Evolutionary conservation across 73 alveolate species (phyloP).

Genomic region (Durusdinium trenchii): DNA sequence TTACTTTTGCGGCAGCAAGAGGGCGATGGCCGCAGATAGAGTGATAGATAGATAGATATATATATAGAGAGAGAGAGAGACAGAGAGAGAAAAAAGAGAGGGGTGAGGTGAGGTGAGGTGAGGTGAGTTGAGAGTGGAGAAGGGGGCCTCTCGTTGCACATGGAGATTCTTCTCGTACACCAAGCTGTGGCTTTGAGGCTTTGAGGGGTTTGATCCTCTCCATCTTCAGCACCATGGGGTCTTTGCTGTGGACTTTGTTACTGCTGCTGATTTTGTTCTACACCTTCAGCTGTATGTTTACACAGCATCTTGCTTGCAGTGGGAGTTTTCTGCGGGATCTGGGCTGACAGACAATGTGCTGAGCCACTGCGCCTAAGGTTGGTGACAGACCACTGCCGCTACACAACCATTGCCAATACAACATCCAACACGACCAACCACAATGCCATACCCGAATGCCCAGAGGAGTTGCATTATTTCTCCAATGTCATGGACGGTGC

Average conservation of each 20-base stretch:
- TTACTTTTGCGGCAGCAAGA: neutral
- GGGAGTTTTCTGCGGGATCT: too few species aligned
- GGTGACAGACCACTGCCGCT: conserved; percentile 16
- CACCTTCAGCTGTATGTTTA: neutral
- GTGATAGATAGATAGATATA: neutral
- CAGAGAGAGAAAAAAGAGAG: neutral
- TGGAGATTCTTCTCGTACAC: neutral
- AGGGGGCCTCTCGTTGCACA: neutral
- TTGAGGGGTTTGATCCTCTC: neutral
- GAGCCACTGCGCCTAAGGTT: neutral
- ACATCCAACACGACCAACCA: too few species aligned
- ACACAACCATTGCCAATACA: neutral
- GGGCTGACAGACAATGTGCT: too few species aligned
- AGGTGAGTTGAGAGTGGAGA: too few species aligned
- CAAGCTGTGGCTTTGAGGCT: neutral
- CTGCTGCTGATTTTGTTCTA: neutral
- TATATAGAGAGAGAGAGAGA: neutral
- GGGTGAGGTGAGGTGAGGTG: too few species aligned
- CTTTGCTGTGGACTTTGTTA: neutral
- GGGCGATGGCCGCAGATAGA: neutral
- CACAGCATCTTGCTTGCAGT: too few species aligned
- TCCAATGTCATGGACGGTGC: conserved; percentile 11
- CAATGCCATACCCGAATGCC: conserved; percentile 11
- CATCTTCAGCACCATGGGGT: neutral
- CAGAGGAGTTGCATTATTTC: neutral